Percentiles rank a stretch among this genome's conserved stretches.
Conservation (phyloP, 768 basidiomycete genomes). For the Boletus tomentosulus region DNA sequence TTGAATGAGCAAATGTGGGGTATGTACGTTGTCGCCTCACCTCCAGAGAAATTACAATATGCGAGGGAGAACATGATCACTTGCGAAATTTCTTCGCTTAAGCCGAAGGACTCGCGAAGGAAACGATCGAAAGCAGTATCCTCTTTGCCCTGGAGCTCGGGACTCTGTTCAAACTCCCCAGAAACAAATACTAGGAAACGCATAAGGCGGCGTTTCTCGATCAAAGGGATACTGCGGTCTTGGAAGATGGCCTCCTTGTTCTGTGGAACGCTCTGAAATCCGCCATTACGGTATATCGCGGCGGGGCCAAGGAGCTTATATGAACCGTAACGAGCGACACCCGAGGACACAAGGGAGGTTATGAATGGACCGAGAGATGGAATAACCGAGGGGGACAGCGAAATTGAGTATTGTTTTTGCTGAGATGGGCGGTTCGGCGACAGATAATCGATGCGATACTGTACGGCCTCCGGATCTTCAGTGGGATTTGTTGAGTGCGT, state of each 20-base stretch:
- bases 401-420: constrained; percentile 78
- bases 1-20: constrained; percentile 4
- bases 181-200: constrained; percentile 83
- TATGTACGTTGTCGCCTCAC: constrained; percentile 34
- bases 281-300: constrained; percentile 49
- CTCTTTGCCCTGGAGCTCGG: constrained; percentile 55
- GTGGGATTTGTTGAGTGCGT: constrained; percentile 21
- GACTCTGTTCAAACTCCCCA: constrained; percentile 64
- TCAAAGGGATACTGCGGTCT: constrained; percentile 64
- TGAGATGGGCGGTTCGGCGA: constrained; percentile 45
- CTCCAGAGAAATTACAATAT: constrained; percentile 55
- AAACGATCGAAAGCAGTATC: constrained; percentile 57
- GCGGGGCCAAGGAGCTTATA: constrained; percentile 79
- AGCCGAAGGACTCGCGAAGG: constrained; percentile 57
- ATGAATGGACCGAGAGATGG: constrained; percentile 78
- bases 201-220: constrained; percentile 90
- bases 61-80: constrained; percentile 79
- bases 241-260: constrained; percentile 95
- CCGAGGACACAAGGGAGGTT: constrained; percentile 70
- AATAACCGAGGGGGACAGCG: constrained; percentile 78
- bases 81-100: constrained; percentile 52
- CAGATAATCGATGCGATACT: constrained; percentile 35
- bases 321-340: constrained; percentile 87
- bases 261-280: constrained; percentile 68
- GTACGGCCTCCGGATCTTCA: constrained; percentile 5